Percentiles rank a stretch among this genome's conserved stretches.
phyloP scores from a whole-genome alignment of 768 basidiomycete species.

The Boletus sp. region DNA sequence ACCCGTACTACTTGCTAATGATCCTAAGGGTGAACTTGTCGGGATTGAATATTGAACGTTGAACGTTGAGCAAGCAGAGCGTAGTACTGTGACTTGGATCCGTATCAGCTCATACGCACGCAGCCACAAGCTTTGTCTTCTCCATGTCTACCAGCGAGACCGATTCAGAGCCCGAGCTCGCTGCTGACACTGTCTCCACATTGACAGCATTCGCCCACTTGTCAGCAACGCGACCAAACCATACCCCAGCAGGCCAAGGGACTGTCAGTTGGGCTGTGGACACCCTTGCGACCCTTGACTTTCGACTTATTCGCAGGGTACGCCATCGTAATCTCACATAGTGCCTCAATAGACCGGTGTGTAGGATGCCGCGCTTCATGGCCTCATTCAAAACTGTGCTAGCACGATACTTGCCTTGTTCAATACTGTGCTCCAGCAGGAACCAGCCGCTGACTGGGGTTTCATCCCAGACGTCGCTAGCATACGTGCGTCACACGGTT shows the following conservation, averaged over 20 bases:
- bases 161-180: slow-evolving; percentile 50
- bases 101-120: background rate
- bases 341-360: background rate
- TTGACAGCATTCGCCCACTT: slow-evolving; percentile 18
- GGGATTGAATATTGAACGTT: background rate
- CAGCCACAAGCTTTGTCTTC: background rate
- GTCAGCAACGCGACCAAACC: slow-evolving; percentile 10
- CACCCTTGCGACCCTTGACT: slow-evolving; percentile 27
- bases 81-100: slow-evolving; percentile 2
- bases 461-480: slow-evolving; percentile 12
- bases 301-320: slow-evolving; percentile 30
- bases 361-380: slow-evolving; percentile 35
- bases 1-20: background rate
- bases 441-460: background rate
- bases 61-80: background rate
- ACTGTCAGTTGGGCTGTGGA: slow-evolving; percentile 25
- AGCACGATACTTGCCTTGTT: slow-evolving; percentile 32
- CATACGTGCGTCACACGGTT: slow-evolving; percentile 18
- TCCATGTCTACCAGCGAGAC: slow-evolving; percentile 47
- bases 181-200: slow-evolving; percentile 12
- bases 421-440: slow-evolving; percentile 19
- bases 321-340: background rate
- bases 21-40: background rate
- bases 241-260: background rate
- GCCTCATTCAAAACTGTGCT: slow-evolving; percentile 34